Evolutionary conservation across 2,329 filamentous ascomycete genomes (phyloP).

Genomic region (Exophiala sideris): DNA sequence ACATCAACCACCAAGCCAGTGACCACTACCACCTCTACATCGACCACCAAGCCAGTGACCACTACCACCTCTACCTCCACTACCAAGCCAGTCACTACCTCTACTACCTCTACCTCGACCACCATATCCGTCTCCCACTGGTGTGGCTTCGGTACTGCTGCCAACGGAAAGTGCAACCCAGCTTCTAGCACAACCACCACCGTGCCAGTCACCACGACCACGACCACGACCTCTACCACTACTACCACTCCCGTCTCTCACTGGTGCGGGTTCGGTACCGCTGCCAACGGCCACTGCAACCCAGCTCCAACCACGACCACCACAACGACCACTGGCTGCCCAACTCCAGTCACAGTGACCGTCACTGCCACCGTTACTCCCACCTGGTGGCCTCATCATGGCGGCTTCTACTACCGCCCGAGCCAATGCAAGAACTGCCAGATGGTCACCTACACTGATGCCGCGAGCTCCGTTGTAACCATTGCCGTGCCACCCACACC

Average conservation of each 20-base stretch:
- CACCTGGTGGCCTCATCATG: slow-evolving; percentile 5
- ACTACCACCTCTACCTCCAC: background rate
- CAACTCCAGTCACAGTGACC: slow-evolving; percentile 12
- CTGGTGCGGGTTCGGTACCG: slow-evolving; percentile 21
- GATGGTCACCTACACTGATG: background rate
- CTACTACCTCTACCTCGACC: slow-evolving; percentile 2
- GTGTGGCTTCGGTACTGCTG: slow-evolving; percentile 9
- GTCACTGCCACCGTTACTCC: slow-evolving; percentile 15
- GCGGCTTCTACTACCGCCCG: slow-evolving; percentile 5
- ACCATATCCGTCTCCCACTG: slow-evolving; percentile 3
- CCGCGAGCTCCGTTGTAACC: background rate
- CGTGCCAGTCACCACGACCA: slow-evolving; percentile 6
- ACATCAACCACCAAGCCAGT: background rate
- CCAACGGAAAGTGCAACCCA: slow-evolving; percentile 7
- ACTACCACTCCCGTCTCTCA: slow-evolving; percentile 11
- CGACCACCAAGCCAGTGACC: background rate
- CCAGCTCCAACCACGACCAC: slow-evolving; percentile 8
- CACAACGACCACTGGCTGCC: slow-evolving; percentile 6
- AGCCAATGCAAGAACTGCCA: background rate
- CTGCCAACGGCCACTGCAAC: slow-evolving; percentile 19
- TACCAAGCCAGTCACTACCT: background rate
- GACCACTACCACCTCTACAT: background rate
- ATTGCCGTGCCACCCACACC: background rate
- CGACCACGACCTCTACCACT: slow-evolving; percentile 5
- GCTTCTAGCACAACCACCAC: background rate